phyloP scores from a whole-genome alignment of 306 rosid species.

The Quercus suber region DNA sequence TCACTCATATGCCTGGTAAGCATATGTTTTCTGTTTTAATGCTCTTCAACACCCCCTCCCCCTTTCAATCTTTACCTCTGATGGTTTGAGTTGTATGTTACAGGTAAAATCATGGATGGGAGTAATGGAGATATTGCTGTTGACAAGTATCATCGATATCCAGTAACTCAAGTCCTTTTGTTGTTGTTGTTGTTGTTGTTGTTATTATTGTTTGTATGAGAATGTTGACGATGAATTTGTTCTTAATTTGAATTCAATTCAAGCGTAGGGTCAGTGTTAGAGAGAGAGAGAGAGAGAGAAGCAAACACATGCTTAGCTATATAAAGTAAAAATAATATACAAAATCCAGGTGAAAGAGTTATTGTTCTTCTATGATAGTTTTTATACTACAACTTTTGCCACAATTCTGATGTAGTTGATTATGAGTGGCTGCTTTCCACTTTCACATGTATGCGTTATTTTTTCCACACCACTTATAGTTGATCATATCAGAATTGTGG shows the following conservation, averaged over 20 bases:
- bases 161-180: conserved; percentile 17
- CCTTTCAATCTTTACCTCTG: background rate
- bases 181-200: background rate
- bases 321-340: too few species aligned
- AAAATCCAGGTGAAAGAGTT: too few species aligned
- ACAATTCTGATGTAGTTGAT: too few species aligned
- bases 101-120: conserved; percentile 57
- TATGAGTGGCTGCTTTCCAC: too few species aligned
- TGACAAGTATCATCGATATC: conserved; percentile 73
- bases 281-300: too few species aligned
- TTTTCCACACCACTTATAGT: too few species aligned
- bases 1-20: conserved; percentile 56
- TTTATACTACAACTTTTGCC: too few species aligned
- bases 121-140: conserved; percentile 65
- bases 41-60: background rate
- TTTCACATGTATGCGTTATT: too few species aligned
- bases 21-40: background rate
- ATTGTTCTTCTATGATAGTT: too few species aligned
- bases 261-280: background rate
- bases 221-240: background rate
- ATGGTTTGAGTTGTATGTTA: background rate
- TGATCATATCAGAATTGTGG: too few species aligned
- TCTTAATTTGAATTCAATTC: background rate
- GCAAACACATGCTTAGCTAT: too few species aligned
- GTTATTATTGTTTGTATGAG: background rate